Evolutionary conservation across 176 grass and related monocot species (phyloP), one percentile per base, ranked within the genome.

Genomic region (Tillandsia fasciculata): DNA sequence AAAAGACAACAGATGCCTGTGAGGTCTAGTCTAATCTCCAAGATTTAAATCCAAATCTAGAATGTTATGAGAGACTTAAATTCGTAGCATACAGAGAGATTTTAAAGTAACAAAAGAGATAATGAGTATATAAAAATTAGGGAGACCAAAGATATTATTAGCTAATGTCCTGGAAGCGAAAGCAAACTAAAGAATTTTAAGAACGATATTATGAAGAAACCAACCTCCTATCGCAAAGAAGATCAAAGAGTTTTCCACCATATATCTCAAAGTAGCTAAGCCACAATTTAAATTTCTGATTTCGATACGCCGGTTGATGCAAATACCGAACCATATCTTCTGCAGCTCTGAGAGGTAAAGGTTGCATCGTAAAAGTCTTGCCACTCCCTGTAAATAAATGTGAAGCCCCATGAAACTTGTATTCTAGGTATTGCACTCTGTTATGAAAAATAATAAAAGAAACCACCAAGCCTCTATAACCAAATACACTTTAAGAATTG

Each of bases 251-350:
- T 76, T 99, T 99, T 57, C 94, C 94, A 11, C 94, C 94, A 8
- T 99, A 99, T 81, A 99, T 99, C 78, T 99, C 94, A 11, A 99
- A 99, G 72, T 88, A 99, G 79, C 94, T 99, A 79, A 99, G 90
- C 94, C 94, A 99, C 70, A 99, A 63, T 79, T 99, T 99, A 75
- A 99, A 93, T 64, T 90, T 93, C 83, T 99, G 94, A 80, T 93
- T 93, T 67, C 78, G 76, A 64, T 93, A 99, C 17, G 75, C 42
- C 57, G 94, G 90, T 47, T 93, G 82, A 71, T 84, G 74, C 75
- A 99, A 79, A 79, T 88, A 84, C 29, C 75, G 84, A 52, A 84
- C 80, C 83, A 99, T 99, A 64, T 99, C 90, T 68, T 99, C 81
- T 13, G 58, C 90, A 67, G 94, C 94, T 83, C 94, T 85, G 26